Percentiles rank a stretch among this genome's conserved stretches.
These are phyloP conservation scores for Clonostachys solani DNA, from an alignment of 2,329 filamentous ascomycete species.

Conservation along the genomic window DNA sequence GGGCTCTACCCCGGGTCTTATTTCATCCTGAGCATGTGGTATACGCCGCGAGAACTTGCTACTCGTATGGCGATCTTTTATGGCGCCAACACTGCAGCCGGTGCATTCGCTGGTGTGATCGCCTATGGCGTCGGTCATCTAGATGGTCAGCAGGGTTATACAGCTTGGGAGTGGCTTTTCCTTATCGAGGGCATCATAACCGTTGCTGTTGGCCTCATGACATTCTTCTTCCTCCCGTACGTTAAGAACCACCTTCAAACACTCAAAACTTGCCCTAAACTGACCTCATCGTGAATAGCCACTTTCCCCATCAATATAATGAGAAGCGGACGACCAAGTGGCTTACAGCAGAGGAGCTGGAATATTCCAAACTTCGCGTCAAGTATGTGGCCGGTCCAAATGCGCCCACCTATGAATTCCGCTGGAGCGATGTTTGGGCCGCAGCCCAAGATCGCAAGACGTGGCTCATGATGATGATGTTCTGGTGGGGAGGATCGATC, in stretches of 20 bases:
- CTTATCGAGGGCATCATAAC: constrained; percentile 11
- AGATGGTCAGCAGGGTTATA: constrained; percentile 19
- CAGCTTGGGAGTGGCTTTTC: constrained; percentile 27
- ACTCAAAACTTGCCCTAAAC: background rate
- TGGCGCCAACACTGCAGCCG: constrained; percentile 23
- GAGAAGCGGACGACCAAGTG: constrained; percentile 1
- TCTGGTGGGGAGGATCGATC: background rate
- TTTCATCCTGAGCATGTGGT: constrained; percentile 14
- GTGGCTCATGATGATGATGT: background rate
- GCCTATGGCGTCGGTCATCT: constrained; percentile 26
- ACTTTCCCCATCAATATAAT: background rate
- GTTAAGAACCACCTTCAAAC: background rate
- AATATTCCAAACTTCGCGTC: background rate
- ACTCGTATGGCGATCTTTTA: constrained; percentile 16
- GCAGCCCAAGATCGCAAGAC: background rate
- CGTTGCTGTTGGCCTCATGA: background rate
- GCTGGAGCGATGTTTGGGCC: background rate
- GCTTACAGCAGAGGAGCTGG: constrained; percentile 5
- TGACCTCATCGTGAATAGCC: background rate
- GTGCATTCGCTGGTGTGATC: constrained; percentile 28
- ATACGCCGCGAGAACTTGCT: constrained; percentile 10
- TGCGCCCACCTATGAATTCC: background rate
- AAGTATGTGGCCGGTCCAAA: background rate
- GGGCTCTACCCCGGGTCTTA: constrained; percentile 14
- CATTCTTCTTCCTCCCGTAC: background rate